Evolutionary conservation across 176 grass and related monocot genomes (phyloP), one percentile per base, ranked within the genome.

Genomic region (Tillandsia leiboldiana): DNA sequence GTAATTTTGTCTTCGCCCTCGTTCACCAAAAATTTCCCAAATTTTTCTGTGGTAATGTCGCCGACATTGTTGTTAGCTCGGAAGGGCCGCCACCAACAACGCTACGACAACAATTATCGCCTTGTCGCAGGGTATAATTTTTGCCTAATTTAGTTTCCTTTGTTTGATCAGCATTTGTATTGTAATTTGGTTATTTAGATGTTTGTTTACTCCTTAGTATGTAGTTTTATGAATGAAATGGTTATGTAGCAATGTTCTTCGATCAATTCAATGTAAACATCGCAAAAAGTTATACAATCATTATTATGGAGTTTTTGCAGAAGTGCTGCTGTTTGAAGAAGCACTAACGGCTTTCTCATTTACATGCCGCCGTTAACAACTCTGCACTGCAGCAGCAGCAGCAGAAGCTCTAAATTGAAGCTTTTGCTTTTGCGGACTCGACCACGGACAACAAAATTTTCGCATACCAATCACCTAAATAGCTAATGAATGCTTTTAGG

Each of bases 11-110:
- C 56, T 23, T 61, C 10, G 56, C 56, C 22, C 56, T 61, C 10
- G 17, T 20, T 61, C 2, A 22, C 56, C 15, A 15, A 61, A 18
- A 18, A 18, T 61, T 20, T 61, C 56, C 4, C 33, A 42, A 42
- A 42, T 42, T 33, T 59, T 59, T 20, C 56, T 1, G 15, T 61
- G 5, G 23, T 63, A 27, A 75, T 75, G 73, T 20, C 50, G 20
- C 42, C 63, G 26, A 22, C 50, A 66, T 63, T 75, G 63, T 63
- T 75, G 63, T 3, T 66, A 33, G 73, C 73, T 75, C 63, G 73
- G 63, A 75, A 9, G 26, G 73, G 73, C 17, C 63, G 73, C 11
- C 59, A 67, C 7, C 59, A 23, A 49, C 73, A 75, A 63, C 73
- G 73, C 6, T 75, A 75, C 11, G 73, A 75, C n/a, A 13, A 54